Base-by-base conservation (phyloP, 768 basidiomycete genomes). In the Xerocomus brunneocitrinus region DNA sequence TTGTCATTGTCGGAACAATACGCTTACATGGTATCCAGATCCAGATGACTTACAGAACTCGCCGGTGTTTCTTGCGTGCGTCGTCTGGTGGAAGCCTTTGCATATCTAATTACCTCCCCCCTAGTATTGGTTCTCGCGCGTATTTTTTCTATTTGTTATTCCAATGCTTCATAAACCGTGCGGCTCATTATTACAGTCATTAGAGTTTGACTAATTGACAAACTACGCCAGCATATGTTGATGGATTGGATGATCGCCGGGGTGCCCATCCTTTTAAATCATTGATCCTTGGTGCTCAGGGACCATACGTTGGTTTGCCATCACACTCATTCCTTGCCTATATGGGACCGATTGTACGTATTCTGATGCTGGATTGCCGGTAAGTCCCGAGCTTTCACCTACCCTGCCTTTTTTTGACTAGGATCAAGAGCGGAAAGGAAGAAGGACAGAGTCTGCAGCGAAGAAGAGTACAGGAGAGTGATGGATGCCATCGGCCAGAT, bases 61-160 rank as follows among this genome's bases (percentile, higher is more conserved):
- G 5, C 84, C 90, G 2, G 77, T 93, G 16, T 93, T 93, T 68
- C 73, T 73, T 61, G 72, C 76, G 89, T 90, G 62, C 63, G 68
- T 59, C 27, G n/a, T 49, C n/a, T 49, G 19, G 8, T 4, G 6
- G 9, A 39, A 12, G 4, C 12, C 10, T 39, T 19, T 47, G 9
- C 19, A 19, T 19, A 13, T 28, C 3, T 9, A 50, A 32, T 58
- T 0, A 54, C 25, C n/a, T 32, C 2, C 25, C 30, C 7, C 4
- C 22, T 54, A 91, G 87, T 8, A 89, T 98, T 50, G 95, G 95
- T 6, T 71, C 82, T 0, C 75, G 89, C 58, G 91, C 86, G 22
- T 97, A 94, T 71, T 95, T 95, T 68, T 95, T 85, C 76, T 99
- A 85, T 73, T 75, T 95, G 22, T 76, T 99, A 1, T 98, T 99